Percentiles rank a stretch among this genome's conserved stretches.
phyloP scores from a whole-genome alignment of 2,329 filamentous ascomycete species.

The Stemphylium beticola region DNA sequence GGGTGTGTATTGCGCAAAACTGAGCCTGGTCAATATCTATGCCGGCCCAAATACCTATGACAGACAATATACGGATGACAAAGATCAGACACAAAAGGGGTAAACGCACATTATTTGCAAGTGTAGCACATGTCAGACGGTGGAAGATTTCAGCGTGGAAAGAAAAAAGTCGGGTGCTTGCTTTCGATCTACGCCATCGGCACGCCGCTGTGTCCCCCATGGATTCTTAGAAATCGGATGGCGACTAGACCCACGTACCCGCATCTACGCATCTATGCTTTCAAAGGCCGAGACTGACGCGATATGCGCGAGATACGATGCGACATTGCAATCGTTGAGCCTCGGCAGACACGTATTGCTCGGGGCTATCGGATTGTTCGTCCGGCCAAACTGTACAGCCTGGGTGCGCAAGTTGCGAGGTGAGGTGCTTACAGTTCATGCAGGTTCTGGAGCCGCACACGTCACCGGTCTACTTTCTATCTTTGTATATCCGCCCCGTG shows the following conservation, averaged over 20 bases:
- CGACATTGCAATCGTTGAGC: slow-evolving; percentile 19
- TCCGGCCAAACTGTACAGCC: background rate
- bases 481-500: slow-evolving; percentile 8
- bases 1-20: slow-evolving; percentile 19
- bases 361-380: background rate
- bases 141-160: slow-evolving; percentile 17
- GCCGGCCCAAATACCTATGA: background rate
- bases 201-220: slow-evolving; percentile 22
- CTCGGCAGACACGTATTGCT: slow-evolving; percentile 3
- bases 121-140: slow-evolving; percentile 12
- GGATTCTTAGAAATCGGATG: slow-evolving; percentile 33
- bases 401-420: slow-evolving; percentile 11
- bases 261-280: slow-evolving; percentile 1
- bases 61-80: slow-evolving; percentile 13
- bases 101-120: slow-evolving; percentile 10
- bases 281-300: slow-evolving; percentile 18
- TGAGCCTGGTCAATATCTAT: slow-evolving; percentile 4
- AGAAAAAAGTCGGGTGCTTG: slow-evolving; percentile 17
- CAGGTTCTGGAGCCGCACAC: slow-evolving; percentile 24
- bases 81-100: background rate
- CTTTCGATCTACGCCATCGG: slow-evolving; percentile 28
- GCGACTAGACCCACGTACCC: slow-evolving; percentile 26
- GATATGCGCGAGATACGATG: slow-evolving; percentile 3
- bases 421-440: slow-evolving; percentile 25
- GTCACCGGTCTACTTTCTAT: slow-evolving; percentile 21